These are phyloP conservation scores for Phytophthora pinifolia DNA, from an alignment of 352 stramenopile genomes.

Conservation along the genomic window DNA sequence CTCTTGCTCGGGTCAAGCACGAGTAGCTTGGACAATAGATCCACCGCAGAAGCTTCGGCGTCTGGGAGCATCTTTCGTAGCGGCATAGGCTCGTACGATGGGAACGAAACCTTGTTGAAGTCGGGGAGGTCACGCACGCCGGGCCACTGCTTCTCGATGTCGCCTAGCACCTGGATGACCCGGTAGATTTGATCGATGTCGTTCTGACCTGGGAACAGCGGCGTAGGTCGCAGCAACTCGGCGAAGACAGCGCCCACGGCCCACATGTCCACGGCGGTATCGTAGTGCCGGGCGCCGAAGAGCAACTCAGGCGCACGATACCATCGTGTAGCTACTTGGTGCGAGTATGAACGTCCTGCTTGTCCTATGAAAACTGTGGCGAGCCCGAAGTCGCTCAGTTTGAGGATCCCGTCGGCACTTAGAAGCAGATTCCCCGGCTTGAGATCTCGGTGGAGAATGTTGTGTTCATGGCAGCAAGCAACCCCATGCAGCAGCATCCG, in stretches of 20 bases:
- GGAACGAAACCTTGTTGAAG: conserved; percentile 72
- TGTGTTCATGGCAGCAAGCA: conserved; percentile 55
- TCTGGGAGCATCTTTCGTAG: conserved; percentile 54
- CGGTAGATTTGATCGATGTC: conserved; percentile 84
- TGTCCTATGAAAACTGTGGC: conserved; percentile 56
- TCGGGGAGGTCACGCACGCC: conserved; percentile 55
- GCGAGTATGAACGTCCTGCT: conserved; percentile 46
- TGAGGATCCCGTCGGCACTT: conserved; percentile 51
- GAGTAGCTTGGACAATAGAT: conserved; percentile 49
- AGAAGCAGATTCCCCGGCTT: conserved; percentile 77
- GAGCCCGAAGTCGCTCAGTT: conserved; percentile 82
- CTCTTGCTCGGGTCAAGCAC: conserved; percentile 27
- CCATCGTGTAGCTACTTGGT: conserved; percentile 82
- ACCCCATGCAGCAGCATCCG: conserved; percentile 71
- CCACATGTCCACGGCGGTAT: conserved; percentile 73
- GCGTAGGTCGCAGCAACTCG: conserved; percentile 58
- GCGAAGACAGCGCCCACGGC: conserved; percentile 62
- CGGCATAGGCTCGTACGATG: conserved; percentile 45
- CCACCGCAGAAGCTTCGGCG: conserved; percentile 35
- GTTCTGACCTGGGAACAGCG: conserved; percentile 79
- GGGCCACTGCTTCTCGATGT: conserved; percentile 55
- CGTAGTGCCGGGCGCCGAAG: conserved; percentile 67
- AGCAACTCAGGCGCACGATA: conserved; percentile 83
- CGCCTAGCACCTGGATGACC: conserved; percentile 66
- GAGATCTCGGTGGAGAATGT: conserved; percentile 75